Base-by-base conservation (phyloP, 139 green algal genomes). In the Chlamydomonas incerta region DNA sequence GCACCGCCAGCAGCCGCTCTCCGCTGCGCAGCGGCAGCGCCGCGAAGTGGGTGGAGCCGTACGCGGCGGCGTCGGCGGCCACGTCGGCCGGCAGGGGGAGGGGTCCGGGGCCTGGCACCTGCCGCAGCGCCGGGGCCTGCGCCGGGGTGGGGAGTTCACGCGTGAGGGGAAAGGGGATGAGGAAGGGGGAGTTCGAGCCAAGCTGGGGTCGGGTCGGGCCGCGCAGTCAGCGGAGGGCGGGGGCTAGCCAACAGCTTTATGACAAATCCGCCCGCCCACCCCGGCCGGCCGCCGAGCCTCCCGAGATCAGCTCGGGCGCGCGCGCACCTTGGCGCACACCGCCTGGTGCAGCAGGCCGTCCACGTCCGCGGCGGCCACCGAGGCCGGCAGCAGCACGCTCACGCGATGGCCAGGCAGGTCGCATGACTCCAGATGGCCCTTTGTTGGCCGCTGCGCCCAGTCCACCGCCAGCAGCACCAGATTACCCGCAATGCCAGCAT, bases 391-490 rank as follows among this genome's bases (percentile, higher is more conserved):
- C 13, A 58, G 23, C 5, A 82, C 46, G 28, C 15, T 74, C 1
- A 74, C 68, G 20, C 62, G 37, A 18, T 73, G 76, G 6, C 76
- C 76, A 1, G 76, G 76, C 14, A 83, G 18, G 62, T 83, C 62
- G 2, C n/a, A 34, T 23, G 41, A 63, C 58, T 82, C 73, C 15
- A 29, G 28, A 33, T 33, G 58, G 11, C 33, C 21, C 57, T 14
- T 83, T 50, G 41, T 50, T 50, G 41, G 41, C 41, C 41, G 41
- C 41, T 50, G 41, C 41, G 41, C 20, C 76, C 57, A 72, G 58
- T 83, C 76, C 62, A 50, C 41, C 41, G 76, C 62, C 46, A 83
- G 62, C 9, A 83, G 37, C 20, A 83, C 76, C 37, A 83, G 41
- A 37, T 73, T 24, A 5, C 76, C 76, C 0, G 37, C 37, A 15